phyloP scores from a whole-genome alignment of 1,284 basidiomycete species.

The Entoloma clypeatum region DNA sequence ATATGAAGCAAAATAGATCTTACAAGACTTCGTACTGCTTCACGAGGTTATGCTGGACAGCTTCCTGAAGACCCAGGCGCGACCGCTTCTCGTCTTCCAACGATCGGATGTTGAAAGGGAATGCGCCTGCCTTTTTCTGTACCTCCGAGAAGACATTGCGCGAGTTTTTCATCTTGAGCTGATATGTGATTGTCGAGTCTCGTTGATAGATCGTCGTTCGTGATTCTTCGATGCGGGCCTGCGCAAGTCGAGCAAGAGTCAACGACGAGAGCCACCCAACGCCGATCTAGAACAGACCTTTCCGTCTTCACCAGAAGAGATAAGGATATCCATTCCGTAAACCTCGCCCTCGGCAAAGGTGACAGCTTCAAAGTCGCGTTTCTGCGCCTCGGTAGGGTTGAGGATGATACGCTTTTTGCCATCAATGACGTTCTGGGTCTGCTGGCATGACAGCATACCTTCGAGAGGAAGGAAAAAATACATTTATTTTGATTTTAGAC shows the following conservation, averaged over 20 bases:
- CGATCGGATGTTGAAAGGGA: constrained; percentile 95
- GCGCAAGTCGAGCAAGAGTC: constrained; percentile 9
- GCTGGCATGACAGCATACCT: constrained; percentile 91
- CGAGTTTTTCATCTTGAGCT: constrained; percentile 97
- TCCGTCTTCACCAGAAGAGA: constrained; percentile 86
- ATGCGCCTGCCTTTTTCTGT: constrained; percentile 95
- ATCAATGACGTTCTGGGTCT: constrained; percentile 91
- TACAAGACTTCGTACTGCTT: constrained; percentile 90
- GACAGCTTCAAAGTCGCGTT: constrained; percentile 77
- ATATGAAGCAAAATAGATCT: constrained; percentile 29
- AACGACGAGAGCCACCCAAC: not conserved
- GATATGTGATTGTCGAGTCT: constrained; percentile 85
- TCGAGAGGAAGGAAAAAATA: not conserved
- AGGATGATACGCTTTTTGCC: constrained; percentile 95
- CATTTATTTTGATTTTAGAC: constrained; percentile 6
- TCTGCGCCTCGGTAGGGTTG: constrained; percentile 83
- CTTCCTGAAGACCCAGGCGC: constrained; percentile 94
- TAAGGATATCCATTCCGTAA: constrained; percentile 91
- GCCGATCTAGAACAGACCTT: constrained; percentile 51
- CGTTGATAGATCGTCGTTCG: constrained; percentile 94
- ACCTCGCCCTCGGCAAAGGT: constrained; percentile 94
- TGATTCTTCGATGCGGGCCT: constrained; percentile 85
- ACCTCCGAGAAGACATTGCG: constrained; percentile 94
- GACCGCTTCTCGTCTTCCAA: constrained; percentile 96
- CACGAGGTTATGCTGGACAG: constrained; percentile 87